phyloP scores from a whole-genome alignment of 306 rosid species.

The Ormosia semicastrata region DNA sequence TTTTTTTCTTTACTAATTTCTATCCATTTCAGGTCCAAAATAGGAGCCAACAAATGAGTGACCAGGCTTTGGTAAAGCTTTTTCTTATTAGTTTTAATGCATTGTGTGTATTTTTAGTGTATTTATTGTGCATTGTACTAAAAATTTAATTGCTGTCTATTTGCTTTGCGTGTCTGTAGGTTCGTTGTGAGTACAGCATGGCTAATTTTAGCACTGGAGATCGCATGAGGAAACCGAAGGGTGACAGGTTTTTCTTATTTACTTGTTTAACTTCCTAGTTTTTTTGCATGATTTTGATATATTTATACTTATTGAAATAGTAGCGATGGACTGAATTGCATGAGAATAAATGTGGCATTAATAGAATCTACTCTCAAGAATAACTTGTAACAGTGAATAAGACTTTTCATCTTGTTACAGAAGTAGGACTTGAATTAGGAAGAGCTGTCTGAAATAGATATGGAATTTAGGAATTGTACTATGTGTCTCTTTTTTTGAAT shows the following conservation, averaged over 20 bases:
- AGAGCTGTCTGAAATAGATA: not conserved
- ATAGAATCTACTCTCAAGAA: not conserved
- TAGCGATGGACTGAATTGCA: not conserved
- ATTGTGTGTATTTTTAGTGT: not conserved
- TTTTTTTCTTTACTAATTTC: not conserved
- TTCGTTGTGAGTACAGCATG: slow-evolving; percentile 90
- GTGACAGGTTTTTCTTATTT: slow-evolving; percentile 61
- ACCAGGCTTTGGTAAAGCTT: slow-evolving; percentile 66
- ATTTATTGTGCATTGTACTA: not conserved
- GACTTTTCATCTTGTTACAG: not conserved
- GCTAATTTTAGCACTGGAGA: slow-evolving; percentile 96
- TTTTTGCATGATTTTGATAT: not conserved
- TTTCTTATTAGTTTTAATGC: not conserved
- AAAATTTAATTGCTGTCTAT: not conserved
- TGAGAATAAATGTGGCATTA: not conserved
- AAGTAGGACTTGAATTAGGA: not conserved
- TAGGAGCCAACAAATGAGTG: slow-evolving; percentile 67
- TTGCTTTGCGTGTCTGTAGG: slow-evolving; percentile 39
- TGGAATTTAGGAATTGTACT: not conserved
- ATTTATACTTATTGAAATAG: not conserved
- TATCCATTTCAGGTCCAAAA: slow-evolving; percentile 67
- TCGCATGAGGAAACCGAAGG: slow-evolving; percentile 87
- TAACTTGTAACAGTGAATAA: not conserved
- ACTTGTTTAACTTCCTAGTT: not conserved
- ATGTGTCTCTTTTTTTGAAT: not conserved